Conservation (phyloP, 257 asterid genomes). For the Solanum pinnatisectum region DNA sequence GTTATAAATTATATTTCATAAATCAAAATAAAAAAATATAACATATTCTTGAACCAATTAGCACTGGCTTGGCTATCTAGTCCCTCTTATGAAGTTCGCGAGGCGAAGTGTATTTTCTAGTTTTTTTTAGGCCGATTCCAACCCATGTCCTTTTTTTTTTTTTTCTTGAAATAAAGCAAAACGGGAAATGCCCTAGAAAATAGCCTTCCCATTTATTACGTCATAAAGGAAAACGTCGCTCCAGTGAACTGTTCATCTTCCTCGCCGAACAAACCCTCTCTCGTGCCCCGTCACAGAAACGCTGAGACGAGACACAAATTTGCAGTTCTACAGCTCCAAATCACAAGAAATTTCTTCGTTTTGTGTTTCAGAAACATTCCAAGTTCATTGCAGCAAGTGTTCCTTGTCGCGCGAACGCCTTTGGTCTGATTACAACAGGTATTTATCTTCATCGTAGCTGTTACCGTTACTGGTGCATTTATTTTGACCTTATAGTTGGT, state of each 20-base stretch:
- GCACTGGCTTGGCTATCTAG: no score
- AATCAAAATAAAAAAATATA: no score
- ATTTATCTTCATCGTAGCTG: background rate
- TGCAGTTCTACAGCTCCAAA: background rate
- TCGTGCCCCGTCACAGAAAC: background rate
- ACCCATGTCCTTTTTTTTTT: background rate
- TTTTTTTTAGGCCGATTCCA: background rate
- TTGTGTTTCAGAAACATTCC: background rate
- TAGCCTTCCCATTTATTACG: background rate
- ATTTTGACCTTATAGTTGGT: background rate
- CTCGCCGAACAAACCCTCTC: background rate
- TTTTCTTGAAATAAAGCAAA: background rate
- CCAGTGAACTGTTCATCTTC: background rate
- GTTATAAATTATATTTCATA: no score
- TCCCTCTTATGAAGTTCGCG: background rate
- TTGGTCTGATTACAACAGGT: background rate
- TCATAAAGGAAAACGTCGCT: background rate
- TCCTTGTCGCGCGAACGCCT: background rate
- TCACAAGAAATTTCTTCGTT: background rate
- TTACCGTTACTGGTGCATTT: background rate
- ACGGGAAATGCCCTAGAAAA: background rate
- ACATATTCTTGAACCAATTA: no score
- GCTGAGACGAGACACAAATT: background rate
- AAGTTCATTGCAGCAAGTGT: background rate
- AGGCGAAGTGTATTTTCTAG: background rate